phyloP scores from a whole-genome alignment of 352 stramenopile genomes.

The Phytophthora agathidicida region DNA sequence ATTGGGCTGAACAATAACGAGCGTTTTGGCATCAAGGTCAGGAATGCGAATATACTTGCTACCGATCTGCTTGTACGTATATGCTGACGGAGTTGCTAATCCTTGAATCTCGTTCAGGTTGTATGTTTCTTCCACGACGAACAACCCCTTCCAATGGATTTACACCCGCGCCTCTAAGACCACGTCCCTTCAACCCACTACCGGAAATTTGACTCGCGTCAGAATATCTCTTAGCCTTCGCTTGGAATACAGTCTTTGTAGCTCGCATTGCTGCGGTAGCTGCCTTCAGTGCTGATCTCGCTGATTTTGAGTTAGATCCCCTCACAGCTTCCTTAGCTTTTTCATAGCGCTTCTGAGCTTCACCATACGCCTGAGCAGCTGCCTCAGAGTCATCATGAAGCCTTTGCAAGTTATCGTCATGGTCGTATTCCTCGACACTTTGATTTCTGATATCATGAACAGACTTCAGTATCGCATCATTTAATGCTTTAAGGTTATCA shows the following conservation, averaged over 20 bases:
- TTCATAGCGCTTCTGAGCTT: constrained; percentile 18
- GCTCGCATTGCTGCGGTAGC: not conserved
- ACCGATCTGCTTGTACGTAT: constrained; percentile 7
- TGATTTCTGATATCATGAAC: constrained; percentile 21
- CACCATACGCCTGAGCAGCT: constrained; percentile 11
- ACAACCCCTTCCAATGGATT: constrained; percentile 12
- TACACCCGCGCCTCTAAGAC: constrained; percentile 12
- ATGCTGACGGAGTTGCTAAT: constrained; percentile 8
- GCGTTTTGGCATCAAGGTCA: constrained; percentile 5
- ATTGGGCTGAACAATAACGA: constrained; percentile 15
- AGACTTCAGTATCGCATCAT: constrained; percentile 22
- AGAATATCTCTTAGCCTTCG: not conserved
- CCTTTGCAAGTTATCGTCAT: constrained; percentile 20
- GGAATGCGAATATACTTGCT: constrained; percentile 2
- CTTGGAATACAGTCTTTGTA: too few species aligned
- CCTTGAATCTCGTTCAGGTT: constrained; percentile 23
- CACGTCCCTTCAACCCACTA: not conserved
- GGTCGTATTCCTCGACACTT: constrained; percentile 15
- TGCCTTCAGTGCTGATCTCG: not conserved
- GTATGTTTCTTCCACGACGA: constrained; percentile 5
- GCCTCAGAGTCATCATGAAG: constrained; percentile 25
- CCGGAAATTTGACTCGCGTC: not conserved
- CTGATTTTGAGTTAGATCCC: not conserved
- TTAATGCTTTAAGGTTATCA: constrained; percentile 20
- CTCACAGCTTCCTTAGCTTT: not conserved